Base-by-base conservation (phyloP, 2,329 filamentous ascomycete genomes). In the Elsinoe ampelina region DNA sequence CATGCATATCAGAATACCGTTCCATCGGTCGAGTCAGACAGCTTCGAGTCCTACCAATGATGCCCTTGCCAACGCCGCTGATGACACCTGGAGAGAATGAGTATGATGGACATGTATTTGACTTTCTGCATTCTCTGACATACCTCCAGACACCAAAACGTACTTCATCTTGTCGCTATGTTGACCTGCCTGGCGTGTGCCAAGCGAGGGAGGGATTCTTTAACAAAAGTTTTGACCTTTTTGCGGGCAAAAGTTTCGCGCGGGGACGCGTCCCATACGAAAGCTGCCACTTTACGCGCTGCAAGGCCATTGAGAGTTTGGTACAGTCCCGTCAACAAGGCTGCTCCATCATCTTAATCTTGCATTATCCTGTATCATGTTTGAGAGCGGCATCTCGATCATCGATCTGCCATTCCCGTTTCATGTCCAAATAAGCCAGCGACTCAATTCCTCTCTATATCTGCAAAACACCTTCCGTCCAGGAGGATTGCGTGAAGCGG, bases 101-200 rank as follows among this genome's bases (percentile, higher is more conserved):
- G 41, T 57, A 36, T 61, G 45, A 42, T 47, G 45, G 10, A 7
- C 26, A 50, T 35, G 26, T 13, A 3, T 10, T 5, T 15, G 38
- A 41, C 19, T 13, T 10, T 26, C 13, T 12, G 8, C 12, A 12
- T 5, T 8, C n/a, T 34, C 30, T 35, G 36, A 71, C 76, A 74
- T 72, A 86, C 85, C 86, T 79, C 86, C 86, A 64, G 85, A 87
- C 63, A 89, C 85, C 63, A 89, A 77, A 72, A 90, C 84, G 78
- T 89, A 89, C 76, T 89, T 88, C 86, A 89, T 90, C 67, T 75
- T 82, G 69, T 66, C 65, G 66, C 67, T 69, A 62, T 68, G 68
- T 67, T 67, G 70, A 70, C 70, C 65, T 67, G 61, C 60, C 66
- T 69, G 66, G 66, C 65, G 62, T 58, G 64, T 68, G 69, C 68